Evolutionary conservation across 345 rosid genomes (phyloP), one percentile per base, ranked within the genome.

Genomic region (Melastoma malabathricum): DNA sequence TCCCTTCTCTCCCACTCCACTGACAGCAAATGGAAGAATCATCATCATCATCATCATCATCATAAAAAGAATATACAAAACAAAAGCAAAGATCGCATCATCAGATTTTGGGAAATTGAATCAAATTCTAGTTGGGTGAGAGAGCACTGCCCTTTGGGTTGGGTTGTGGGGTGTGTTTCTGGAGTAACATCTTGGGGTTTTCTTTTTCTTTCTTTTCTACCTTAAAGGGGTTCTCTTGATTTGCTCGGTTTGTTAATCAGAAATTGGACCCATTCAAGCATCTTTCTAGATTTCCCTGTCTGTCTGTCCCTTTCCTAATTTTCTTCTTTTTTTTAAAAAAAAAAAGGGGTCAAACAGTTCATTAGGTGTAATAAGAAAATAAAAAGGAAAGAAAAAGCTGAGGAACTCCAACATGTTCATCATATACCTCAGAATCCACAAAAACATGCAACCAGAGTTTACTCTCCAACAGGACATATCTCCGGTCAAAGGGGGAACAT

Each of bases 241-340:
- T 15, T 54, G 65, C 62, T 55, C 58, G 65, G 67, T 59, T 59
- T 61, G 60, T 61, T 43, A 51, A 68, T 62, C 56, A 67, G 41
- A 61, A 16, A 48, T n/a, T 60, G 64, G 69, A 59, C 61, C 61
- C 15, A 13, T 52, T 22, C 41, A 34, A 34, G 60, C 55, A 67
- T 58, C 43, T 31, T 13, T 20, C 18, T 34, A 64, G 72, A 72
- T 67, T 62, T 59, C 60, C 48, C 48, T 64, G 68, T 72, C 77
- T 60, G 27, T 14, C 77, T 60, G 27, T 14, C 44, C 22, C 20
- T 55, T 51, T 47, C 29, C 38, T 41, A 57, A 10, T 29, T 29
- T 29, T 25, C 22, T 39, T 38, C n/a, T n/a, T n/a, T n/a, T n/a
- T n/a, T n/a, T n/a, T n/a, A n/a, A n/a, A n/a, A n/a, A n/a, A n/a